phyloP scores from a whole-genome alignment of 2,329 filamentous ascomycete species.

The Sphaerulina musiva region DNA sequence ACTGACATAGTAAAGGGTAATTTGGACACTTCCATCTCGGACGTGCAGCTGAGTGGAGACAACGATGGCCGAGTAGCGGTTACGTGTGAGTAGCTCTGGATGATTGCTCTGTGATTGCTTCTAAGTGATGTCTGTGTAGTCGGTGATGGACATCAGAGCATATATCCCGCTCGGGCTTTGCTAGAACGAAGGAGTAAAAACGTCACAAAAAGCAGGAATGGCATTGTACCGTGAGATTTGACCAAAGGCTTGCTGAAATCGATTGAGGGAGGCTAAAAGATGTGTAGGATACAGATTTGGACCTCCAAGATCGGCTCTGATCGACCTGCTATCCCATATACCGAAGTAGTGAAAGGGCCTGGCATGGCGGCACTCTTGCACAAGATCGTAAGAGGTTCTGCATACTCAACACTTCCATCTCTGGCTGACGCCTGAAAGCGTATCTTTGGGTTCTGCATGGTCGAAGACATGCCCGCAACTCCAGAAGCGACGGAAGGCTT shows the following conservation, averaged over 20 bases:
- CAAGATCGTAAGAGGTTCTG: conserved; percentile 16
- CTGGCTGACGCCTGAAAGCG: conserved; percentile 29
- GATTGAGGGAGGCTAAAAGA: neutral
- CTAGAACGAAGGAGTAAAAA: conserved; percentile 9
- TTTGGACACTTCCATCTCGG: conserved; percentile 15
- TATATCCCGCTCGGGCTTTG: conserved; percentile 10
- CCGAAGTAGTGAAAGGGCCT: conserved; percentile 6
- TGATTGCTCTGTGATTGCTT: neutral
- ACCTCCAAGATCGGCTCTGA: conserved; percentile 20
- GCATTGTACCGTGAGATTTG: conserved; percentile 12
- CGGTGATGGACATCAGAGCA: conserved; percentile 23
- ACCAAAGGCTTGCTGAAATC: neutral
- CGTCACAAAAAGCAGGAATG: conserved; percentile 18
- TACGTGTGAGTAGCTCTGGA: conserved; percentile 15
- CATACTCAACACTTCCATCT: neutral
- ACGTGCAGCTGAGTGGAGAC: conserved; percentile 3
- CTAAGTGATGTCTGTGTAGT: conserved; percentile 9
- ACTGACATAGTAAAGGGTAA: conserved; percentile 6
- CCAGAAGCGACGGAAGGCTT: conserved; percentile 68
- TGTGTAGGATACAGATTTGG: conserved; percentile 21
- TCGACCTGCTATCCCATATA: conserved; percentile 28
- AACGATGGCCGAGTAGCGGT: conserved; percentile 14
- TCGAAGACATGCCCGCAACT: conserved; percentile 61
- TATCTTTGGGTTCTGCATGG: conserved; percentile 68
- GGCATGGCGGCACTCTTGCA: conserved; percentile 26